A percentile compares a stretch with the other conserved stretches of the same genome.
These are phyloP conservation scores for Filobasidium floriforme DNA, from an alignment of 768 basidiomycete species.

Conservation along the genomic window DNA sequence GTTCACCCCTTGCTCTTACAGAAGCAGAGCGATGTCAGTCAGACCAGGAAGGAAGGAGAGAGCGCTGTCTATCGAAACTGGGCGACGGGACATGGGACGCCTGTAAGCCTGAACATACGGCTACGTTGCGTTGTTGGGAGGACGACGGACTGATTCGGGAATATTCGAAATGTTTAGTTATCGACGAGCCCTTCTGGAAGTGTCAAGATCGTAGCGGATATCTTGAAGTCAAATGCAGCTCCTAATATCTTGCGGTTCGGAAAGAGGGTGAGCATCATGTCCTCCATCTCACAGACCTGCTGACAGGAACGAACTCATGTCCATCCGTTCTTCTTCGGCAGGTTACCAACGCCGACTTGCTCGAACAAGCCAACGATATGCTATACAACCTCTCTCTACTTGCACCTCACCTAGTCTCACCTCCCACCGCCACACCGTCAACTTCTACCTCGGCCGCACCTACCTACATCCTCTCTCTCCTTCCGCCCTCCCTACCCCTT, in stretches of 20 bases:
- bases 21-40: slow-evolving; percentile 77
- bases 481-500: slow-evolving; percentile 54
- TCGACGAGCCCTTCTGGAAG: background rate
- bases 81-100: slow-evolving; percentile 57
- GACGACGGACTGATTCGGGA: background rate
- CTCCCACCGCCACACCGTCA: slow-evolving; percentile 66
- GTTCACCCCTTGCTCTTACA: slow-evolving; percentile 92
- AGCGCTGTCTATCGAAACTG: slow-evolving; percentile 88
- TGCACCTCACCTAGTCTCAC: background rate
- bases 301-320: background rate
- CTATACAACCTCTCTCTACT: slow-evolving; percentile 25
- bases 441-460: slow-evolving; percentile 59
- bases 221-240: slow-evolving; percentile 31
- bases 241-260: background rate
- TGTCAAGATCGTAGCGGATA: slow-evolving; percentile 9
- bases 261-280: background rate
- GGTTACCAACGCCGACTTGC: slow-evolving; percentile 24
- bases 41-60: slow-evolving; percentile 70
- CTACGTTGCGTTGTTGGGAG: background rate
- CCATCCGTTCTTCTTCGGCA: background rate
- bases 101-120: background rate
- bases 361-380: slow-evolving; percentile 25
- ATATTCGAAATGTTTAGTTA: background rate
- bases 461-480: slow-evolving; percentile 56
- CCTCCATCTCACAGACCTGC: background rate